A percentile compares a stretch with the other conserved stretches of the same genome.
Conservation (phyloP, 192 early-diverging fungal species). For the Coemansia asiatica region DNA sequence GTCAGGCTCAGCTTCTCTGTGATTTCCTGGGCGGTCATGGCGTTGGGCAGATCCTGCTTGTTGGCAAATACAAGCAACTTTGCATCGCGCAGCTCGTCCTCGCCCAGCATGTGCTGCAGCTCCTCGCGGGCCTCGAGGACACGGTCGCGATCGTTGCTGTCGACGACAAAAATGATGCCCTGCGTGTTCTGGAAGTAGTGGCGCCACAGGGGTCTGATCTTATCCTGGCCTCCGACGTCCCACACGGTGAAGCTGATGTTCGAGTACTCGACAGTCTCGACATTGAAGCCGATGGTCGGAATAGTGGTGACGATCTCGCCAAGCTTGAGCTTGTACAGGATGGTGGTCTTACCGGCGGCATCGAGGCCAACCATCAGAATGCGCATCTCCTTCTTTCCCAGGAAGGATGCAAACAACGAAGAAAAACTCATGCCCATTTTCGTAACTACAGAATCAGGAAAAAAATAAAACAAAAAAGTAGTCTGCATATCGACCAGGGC, state of each 20-base stretch:
- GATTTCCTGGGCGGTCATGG: slow-evolving; percentile 92
- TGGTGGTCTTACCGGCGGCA: slow-evolving; percentile 98
- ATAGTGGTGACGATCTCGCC: slow-evolving; percentile 99
- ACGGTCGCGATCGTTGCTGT: slow-evolving; percentile 96
- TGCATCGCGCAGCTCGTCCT: slow-evolving; percentile 92
- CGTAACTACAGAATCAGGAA: slow-evolving; percentile 11
- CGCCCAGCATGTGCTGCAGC: slow-evolving; percentile 92
- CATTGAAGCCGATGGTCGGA: slow-evolving; percentile 99
- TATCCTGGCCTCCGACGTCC: slow-evolving; percentile 99
- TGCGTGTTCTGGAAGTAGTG: slow-evolving; percentile 99
- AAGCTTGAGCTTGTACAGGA: slow-evolving; percentile 97
- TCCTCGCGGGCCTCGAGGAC: slow-evolving; percentile 91
- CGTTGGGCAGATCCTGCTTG: slow-evolving; percentile 98
- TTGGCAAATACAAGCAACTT: slow-evolving; percentile 94
- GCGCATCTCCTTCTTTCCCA: slow-evolving; percentile 94
- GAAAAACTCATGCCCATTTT: slow-evolving; percentile 89
- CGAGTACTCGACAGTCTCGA: slow-evolving; percentile 97
- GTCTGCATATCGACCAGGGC: neutral
- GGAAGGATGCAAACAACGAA: slow-evolving; percentile 69
- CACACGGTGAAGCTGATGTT: slow-evolving; percentile 98
- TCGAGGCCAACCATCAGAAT: slow-evolving; percentile 96
- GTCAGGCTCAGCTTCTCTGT: slow-evolving; percentile 91
- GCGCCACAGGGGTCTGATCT: slow-evolving; percentile 97
- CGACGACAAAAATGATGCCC: slow-evolving; percentile 96
- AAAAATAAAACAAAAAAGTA: neutral